Conservation (phyloP, 129 eudicot species). For the Chrysanthemum makinoi region DNA sequence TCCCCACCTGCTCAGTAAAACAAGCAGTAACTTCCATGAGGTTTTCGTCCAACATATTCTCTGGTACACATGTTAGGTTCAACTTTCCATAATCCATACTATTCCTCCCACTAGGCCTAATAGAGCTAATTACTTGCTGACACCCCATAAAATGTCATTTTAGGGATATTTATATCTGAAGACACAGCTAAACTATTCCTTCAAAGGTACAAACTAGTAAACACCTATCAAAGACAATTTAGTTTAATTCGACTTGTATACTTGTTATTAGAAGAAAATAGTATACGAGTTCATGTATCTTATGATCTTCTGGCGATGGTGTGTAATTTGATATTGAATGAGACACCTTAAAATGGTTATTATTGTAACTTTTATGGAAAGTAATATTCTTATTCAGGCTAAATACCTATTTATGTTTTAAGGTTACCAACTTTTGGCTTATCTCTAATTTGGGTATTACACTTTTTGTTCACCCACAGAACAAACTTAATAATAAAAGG, state of each 20-base stretch:
- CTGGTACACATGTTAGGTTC: not conserved
- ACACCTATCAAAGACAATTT: not conserved
- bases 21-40: conserved; percentile 24
- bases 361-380: not conserved
- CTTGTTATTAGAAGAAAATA: not conserved
- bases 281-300: not conserved
- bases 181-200: not conserved
- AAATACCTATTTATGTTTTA: not conserved
- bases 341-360: not conserved
- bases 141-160: not conserved
- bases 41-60: not conserved
- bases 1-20: not conserved
- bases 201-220: not conserved
- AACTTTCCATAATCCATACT: not conserved
- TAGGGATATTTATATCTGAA: not conserved
- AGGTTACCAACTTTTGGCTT: not conserved
- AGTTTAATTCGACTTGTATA: not conserved
- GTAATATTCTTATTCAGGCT: not conserved
- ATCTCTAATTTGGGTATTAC: too few species aligned
- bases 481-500: too few species aligned
- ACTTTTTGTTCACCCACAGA: too few species aligned
- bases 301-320: too few species aligned
- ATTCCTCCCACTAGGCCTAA: not conserved
- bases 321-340: too few species aligned
- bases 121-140: not conserved